These are phyloP conservation scores for Balakata baccata DNA, from an alignment of 345 rosid genomes.

Conservation along the genomic window DNA sequence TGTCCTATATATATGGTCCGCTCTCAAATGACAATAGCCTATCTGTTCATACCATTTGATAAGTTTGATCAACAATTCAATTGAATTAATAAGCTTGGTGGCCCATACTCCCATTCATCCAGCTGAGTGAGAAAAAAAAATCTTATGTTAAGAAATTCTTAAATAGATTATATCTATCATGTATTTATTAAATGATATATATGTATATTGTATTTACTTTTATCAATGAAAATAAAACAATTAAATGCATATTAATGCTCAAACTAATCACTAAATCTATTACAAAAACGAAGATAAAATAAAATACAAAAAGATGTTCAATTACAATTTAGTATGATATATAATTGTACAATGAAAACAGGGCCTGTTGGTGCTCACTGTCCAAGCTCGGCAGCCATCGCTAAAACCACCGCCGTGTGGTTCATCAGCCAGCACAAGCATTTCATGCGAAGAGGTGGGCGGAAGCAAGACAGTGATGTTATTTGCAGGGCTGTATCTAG, in stretches of 20 bases:
- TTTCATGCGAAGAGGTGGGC: conserved; percentile 33
- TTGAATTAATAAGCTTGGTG: not conserved
- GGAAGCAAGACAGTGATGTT: conserved; percentile 46
- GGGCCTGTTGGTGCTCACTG: conserved; percentile 51
- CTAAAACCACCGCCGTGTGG: conserved; percentile 44
- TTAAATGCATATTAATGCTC: no score
- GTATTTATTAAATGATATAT: no score
- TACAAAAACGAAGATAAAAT: no score
- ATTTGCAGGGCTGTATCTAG: conserved; percentile 72
- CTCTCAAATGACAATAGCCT: conserved; percentile 14
- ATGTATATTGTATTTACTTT: no score
- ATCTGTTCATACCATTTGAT: not conserved
- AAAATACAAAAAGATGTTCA: no score
- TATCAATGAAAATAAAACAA: no score
- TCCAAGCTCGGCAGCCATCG: conserved; percentile 58
- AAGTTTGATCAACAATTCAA: no score
- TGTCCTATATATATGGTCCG: not conserved
- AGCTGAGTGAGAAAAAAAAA: not conserved
- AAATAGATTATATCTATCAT: no score
- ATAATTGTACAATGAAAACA: conserved; percentile 15
- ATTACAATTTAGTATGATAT: no score
- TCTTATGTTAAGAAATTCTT: no score
- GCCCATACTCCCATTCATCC: no score
- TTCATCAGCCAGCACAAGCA: conserved; percentile 12
- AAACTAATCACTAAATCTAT: no score